Evolutionary conservation across 371 early-diverging fungal species (phyloP), one percentile per base, ranked within the genome.

Genomic region (Chytridiales sp.): DNA sequence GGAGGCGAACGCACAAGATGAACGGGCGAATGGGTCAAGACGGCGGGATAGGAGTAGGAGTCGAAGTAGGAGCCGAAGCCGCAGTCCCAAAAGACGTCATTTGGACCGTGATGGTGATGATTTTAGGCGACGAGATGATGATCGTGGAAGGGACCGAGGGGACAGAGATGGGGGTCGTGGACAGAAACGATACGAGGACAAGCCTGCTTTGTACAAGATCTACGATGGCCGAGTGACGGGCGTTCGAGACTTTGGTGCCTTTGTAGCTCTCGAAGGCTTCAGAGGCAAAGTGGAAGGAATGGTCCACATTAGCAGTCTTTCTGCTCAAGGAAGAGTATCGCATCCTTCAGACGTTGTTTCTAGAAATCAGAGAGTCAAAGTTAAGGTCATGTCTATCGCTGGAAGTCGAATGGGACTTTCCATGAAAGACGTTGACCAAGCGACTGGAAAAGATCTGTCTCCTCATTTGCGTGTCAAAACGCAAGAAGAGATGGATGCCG

Each of bases 391-490:
- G 88, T 91, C 93, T 0, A 80, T 92, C 0, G 84, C 85, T 3
- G 93, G 92, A 17, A 82, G 69, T 34, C 80, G 92, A 26, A 72
- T 95, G 3, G 83, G 91, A 2, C 77, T 95, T 32, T 92, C 93
- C 1, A 92, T 95, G 90, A 93, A 88, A 66, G 95, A 97, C 68
- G 94, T 94, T 21, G 94, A 95, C 69, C 97, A 97, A 70, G 68
- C 56, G 3, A 93, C 95, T 4, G 96, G 96, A 11, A 73, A 85
- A 55, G 95, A 95, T 68, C 71, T 97, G 41, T 75, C 70, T 4
- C 78, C 78, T 1, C 56, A 76, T 43, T 60, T 78, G 22, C 66
- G 73, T 15, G 66, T 84, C 31, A 70, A 74, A 56, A 74, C 82
- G 1, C 61, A 68, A 59, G 80, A 80, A 52, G 92, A 92, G 58